Conservation (phyloP, 176 grass and related monocot genomes). For the Areca catechu region DNA sequence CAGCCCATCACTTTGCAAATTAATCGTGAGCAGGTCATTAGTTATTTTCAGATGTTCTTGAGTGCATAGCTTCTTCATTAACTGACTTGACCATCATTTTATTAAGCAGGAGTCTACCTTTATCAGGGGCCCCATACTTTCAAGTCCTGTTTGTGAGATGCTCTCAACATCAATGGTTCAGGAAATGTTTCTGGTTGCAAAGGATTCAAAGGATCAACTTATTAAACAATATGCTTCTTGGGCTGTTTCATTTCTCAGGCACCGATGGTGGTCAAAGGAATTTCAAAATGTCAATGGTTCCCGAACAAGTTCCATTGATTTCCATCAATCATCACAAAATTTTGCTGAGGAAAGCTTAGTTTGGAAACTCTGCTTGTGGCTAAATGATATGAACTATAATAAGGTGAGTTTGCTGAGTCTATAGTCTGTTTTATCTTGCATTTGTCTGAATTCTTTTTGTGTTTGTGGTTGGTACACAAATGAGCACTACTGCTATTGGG, state of each 20-base stretch:
- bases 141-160: conserved; percentile 55
- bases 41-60: too few species aligned
- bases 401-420: conserved; percentile 42
- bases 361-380: conserved; percentile 72
- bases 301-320: conserved; percentile 29
- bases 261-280: conserved; percentile 43
- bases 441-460: not conserved
- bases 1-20: conserved; percentile 32
- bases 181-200: conserved; percentile 88
- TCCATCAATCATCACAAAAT: conserved; percentile 31
- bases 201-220: conserved; percentile 57
- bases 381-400: conserved; percentile 54
- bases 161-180: conserved; percentile 61
- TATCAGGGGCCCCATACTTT: conserved; percentile 55
- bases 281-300: conserved; percentile 32
- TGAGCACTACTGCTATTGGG: too few species aligned
- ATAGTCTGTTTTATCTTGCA: not conserved
- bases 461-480: too few species aligned
- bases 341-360: conserved; percentile 70
- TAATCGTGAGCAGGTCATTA: conserved; percentile 39
- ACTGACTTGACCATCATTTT: conserved; percentile 12
- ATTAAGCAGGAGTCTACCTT: conserved; percentile 53
- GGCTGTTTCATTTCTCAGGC: conserved; percentile 86
- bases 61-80: conserved; percentile 3
- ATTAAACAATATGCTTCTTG: conserved; percentile 70